A percentile compares a stretch with the other conserved stretches of the same genome.
phyloP scores from a whole-genome alignment of 2,329 filamentous ascomycete genomes.

The Alternaria alternata region DNA sequence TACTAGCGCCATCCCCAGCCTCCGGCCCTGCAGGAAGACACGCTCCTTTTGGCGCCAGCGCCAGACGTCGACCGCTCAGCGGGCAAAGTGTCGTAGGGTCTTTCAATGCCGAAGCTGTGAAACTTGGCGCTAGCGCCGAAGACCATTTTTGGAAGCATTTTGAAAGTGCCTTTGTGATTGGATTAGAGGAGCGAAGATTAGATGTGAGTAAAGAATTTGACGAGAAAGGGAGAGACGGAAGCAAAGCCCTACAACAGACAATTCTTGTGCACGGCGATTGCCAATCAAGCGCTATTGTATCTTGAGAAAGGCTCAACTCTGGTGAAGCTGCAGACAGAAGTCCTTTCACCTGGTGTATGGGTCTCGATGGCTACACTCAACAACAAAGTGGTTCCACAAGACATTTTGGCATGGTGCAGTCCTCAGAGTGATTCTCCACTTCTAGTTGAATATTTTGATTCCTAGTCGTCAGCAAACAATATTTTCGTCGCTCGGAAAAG shows the following conservation, averaged over 20 bases:
- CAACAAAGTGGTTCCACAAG: no score
- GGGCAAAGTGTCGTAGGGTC: not conserved
- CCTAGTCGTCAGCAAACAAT: constrained; percentile 15
- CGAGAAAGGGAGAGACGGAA: not conserved
- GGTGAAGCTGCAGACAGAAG: not conserved
- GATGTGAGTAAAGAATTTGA: not conserved
- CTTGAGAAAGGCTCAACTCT: no score
- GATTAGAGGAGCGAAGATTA: not conserved
- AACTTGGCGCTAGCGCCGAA: constrained; percentile 4
- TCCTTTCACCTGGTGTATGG: not conserved
- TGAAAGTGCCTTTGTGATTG: not conserved
- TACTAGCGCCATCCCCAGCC: constrained; percentile 8
- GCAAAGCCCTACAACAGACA: not conserved
- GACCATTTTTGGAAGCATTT: not conserved
- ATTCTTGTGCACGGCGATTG: no score
- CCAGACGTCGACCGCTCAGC: not conserved
- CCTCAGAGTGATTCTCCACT: not conserved
- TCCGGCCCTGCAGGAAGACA: constrained; percentile 10
- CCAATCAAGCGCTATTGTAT: no score
- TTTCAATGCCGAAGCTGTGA: not conserved
- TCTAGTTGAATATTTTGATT: not conserved
- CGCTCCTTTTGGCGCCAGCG: constrained; percentile 13
- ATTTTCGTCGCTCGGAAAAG: constrained; percentile 5
- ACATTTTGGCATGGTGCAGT: not conserved
- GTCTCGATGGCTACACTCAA: not conserved